phyloP scores from a whole-genome alignment of 106 monocot genomes.

The Allium fistulosum region DNA sequence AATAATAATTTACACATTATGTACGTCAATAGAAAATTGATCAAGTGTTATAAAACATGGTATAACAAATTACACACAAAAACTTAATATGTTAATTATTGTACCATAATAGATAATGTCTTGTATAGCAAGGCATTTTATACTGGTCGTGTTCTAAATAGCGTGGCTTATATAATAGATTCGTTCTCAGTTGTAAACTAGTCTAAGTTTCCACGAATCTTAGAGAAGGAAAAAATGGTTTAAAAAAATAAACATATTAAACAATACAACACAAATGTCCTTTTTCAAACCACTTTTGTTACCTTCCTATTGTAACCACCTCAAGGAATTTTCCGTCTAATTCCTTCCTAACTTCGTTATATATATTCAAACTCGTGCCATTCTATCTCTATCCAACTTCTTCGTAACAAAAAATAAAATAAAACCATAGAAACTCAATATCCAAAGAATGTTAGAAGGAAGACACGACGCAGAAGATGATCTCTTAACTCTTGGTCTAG shows the following conservation, averaged over 20 bases:
- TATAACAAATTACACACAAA: not conserved
- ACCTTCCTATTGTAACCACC: slow-evolving; percentile 5
- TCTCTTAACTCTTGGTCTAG: slow-evolving; percentile 30
- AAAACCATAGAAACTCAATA: not conserved
- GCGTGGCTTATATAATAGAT: not conserved
- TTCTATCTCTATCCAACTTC: not conserved
- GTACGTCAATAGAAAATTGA: not conserved
- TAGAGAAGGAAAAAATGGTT: not conserved
- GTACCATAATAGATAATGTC: no score
- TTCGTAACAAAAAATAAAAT: not conserved
- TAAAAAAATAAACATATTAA: not conserved
- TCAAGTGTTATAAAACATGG: not conserved
- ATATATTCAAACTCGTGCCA: slow-evolving; percentile 1
- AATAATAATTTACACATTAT: no score
- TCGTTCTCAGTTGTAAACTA: not conserved
- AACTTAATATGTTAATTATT: no score
- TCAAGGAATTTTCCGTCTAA: not conserved
- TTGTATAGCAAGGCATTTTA: not conserved
- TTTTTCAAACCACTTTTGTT: not conserved
- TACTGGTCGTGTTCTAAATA: not conserved
- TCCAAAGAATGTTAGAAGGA: slow-evolving; percentile 15
- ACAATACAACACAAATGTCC: not conserved
- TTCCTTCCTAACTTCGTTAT: not conserved
- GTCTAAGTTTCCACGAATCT: not conserved
- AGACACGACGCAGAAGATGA: slow-evolving; percentile 20